These are phyloP conservation scores for Salvia hispanica DNA, from an alignment of 257 asterid genomes.

Conservation along the genomic window DNA sequence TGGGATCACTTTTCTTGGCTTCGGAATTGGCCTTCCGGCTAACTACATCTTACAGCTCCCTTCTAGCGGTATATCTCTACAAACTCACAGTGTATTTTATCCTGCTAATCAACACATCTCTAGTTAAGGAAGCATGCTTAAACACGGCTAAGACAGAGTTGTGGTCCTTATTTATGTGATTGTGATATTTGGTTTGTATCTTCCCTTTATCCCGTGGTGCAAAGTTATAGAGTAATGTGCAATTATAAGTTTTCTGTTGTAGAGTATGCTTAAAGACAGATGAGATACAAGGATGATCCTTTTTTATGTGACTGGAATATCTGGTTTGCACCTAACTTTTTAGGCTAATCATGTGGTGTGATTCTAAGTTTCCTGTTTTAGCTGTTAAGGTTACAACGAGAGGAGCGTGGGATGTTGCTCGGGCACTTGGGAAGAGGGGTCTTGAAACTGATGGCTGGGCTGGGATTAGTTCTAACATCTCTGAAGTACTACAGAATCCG, in stretches of 20 bases:
- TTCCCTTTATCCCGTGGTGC: not conserved
- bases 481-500: constrained; percentile 10
- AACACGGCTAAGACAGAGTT: not conserved
- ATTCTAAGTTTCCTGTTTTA: constrained; percentile 27
- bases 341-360: not conserved
- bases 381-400: constrained; percentile 51
- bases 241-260: constrained; percentile 6
- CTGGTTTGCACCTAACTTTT: not conserved
- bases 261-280: constrained; percentile 33
- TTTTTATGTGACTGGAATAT: not conserved
- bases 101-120: not conserved
- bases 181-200: not conserved
- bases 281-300: not conserved
- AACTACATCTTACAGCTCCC: constrained; percentile 56
- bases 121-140: not conserved
- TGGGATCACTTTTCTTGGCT: constrained; percentile 77
- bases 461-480: constrained; percentile 15
- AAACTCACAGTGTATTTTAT: not conserved
- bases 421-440: constrained; percentile 37
- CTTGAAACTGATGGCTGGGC: constrained; percentile 25
- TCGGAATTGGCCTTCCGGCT: constrained; percentile 93
- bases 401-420: constrained; percentile 45
- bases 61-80: constrained; percentile 49
- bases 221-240: not conserved
- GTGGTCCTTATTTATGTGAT: not conserved